These are phyloP conservation scores for Lasiosphaeria ovina DNA, from an alignment of 495 filamentous ascomycete species.

Conservation along the genomic window DNA sequence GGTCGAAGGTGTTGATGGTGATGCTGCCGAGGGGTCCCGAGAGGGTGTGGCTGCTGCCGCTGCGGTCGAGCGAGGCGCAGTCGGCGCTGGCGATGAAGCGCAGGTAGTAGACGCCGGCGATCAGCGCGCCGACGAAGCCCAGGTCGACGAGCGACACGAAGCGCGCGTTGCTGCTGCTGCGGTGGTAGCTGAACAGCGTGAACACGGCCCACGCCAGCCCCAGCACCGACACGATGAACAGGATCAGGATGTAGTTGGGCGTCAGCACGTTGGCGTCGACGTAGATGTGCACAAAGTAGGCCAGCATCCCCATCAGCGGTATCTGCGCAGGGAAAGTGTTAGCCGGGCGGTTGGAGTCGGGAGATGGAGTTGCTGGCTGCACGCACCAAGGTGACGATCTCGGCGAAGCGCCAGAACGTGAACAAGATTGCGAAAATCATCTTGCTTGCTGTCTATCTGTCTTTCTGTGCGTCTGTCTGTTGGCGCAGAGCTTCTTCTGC, in stretches of 20 bases:
- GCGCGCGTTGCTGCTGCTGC: slow-evolving; percentile 63
- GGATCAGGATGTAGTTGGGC: slow-evolving; percentile 75
- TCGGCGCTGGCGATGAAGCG: slow-evolving; percentile 64
- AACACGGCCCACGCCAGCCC: slow-evolving; percentile 75
- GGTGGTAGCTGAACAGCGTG: slow-evolving; percentile 78
- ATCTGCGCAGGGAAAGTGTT: slow-evolving; percentile 45
- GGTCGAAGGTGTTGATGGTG: slow-evolving; percentile 40
- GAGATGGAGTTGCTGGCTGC: not conserved
- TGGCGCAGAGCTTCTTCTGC: not conserved
- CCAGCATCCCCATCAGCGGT: slow-evolving; percentile 84
- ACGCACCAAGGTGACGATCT: slow-evolving; percentile 73
- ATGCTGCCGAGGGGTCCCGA: slow-evolving; percentile 60
- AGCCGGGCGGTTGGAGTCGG: slow-evolving; percentile 10
- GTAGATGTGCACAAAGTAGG: slow-evolving; percentile 80
- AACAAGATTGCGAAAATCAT: slow-evolving; percentile 82
- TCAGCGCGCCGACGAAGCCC: slow-evolving; percentile 76
- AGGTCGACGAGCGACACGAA: slow-evolving; percentile 82
- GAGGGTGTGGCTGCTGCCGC: slow-evolving; percentile 49
- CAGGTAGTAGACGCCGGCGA: slow-evolving; percentile 74
- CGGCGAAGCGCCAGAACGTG: slow-evolving; percentile 75
- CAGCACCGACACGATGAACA: slow-evolving; percentile 87
- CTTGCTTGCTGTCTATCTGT: slow-evolving; percentile 28
- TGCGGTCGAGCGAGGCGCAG: slow-evolving; percentile 57
- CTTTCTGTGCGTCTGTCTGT: not conserved
- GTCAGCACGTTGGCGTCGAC: slow-evolving; percentile 67